Evolutionary conservation across 306 rosid species (phyloP).

Genomic region (Cucumis hystrix): DNA sequence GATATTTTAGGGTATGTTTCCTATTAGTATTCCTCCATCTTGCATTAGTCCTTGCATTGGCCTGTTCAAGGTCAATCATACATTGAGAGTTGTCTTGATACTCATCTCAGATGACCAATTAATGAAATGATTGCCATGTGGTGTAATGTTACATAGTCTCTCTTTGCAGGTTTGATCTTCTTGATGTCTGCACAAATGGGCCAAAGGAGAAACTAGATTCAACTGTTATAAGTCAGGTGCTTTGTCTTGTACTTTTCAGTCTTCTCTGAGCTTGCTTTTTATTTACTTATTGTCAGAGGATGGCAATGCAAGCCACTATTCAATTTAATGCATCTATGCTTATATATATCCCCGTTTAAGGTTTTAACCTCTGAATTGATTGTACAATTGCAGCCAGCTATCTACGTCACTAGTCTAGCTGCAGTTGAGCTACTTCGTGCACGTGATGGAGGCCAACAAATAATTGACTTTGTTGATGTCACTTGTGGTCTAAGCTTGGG

Average conservation of each 20-base stretch:
- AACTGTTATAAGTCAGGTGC: slow-evolving; percentile 81
- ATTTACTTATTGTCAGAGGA: neutral
- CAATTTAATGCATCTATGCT: neutral
- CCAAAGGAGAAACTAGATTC: slow-evolving; percentile 92
- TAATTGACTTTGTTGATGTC: slow-evolving; percentile 87
- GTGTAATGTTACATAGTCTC: neutral
- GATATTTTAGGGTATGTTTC: slow-evolving; percentile 60
- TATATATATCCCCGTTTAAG: neutral
- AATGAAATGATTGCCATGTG: neutral
- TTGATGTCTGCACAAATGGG: slow-evolving; percentile 78
- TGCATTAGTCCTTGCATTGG: neutral
- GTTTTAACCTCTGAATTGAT: neutral
- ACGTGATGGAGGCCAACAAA: slow-evolving; percentile 81
- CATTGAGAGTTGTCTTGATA: neutral
- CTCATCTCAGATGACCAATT: neutral
- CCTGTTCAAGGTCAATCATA: neutral
- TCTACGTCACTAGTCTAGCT: slow-evolving; percentile 92
- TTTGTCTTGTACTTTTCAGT: neutral
- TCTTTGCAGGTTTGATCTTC: slow-evolving; percentile 77
- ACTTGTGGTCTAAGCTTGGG: slow-evolving; percentile 95
- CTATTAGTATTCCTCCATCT: neutral
- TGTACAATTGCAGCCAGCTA: slow-evolving; percentile 70
- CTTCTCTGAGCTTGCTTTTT: neutral
- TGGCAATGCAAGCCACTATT: neutral
- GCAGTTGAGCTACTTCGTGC: slow-evolving; percentile 87